Percentiles rank a stretch among this genome's conserved stretches.
Evolutionary conservation across 169 alveolate species (phyloP).

Genomic region (Plasmodium inui): DNA sequence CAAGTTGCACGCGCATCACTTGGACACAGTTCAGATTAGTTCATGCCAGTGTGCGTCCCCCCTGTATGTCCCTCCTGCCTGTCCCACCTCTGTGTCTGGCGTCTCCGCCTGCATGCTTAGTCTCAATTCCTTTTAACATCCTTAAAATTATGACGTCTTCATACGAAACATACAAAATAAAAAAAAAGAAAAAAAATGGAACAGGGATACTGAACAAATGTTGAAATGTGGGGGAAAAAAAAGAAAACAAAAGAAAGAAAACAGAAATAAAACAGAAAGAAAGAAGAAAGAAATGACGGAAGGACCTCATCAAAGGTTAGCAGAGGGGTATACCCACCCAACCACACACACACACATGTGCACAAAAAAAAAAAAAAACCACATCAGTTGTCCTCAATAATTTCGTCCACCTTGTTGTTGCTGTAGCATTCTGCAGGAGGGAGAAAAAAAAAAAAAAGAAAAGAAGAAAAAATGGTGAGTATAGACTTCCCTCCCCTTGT

Average conservation of each 20-base stretch:
- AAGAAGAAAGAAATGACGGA: not conserved
- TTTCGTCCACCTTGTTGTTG: conserved; percentile 67
- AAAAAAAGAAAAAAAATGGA: not conserved
- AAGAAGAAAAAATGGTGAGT: not conserved
- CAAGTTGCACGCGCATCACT: no score
- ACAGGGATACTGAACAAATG: not conserved
- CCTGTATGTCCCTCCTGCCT: not conserved
- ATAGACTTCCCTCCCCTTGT: not conserved
- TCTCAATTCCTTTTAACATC: not conserved
- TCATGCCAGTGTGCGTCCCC: no score
- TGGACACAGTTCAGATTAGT: no score
- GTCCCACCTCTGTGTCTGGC: not conserved
- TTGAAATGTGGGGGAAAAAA: not conserved
- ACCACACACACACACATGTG: not conserved
- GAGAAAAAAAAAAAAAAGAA: conserved; percentile 12
- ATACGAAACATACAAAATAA: not conserved
- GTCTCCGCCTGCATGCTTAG: not conserved
- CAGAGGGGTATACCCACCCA: not conserved
- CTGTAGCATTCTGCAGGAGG: conserved; percentile 45
- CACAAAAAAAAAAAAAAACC: not conserved
- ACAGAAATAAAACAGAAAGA: not conserved
- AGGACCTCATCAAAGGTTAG: not conserved
- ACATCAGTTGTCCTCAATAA: not conserved
- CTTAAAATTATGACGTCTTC: conserved; percentile 21
- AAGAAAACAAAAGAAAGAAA: not conserved